Evolutionary conservation across 176 grass and related monocot genomes (phyloP).

Genomic region (Lolium perenne): DNA sequence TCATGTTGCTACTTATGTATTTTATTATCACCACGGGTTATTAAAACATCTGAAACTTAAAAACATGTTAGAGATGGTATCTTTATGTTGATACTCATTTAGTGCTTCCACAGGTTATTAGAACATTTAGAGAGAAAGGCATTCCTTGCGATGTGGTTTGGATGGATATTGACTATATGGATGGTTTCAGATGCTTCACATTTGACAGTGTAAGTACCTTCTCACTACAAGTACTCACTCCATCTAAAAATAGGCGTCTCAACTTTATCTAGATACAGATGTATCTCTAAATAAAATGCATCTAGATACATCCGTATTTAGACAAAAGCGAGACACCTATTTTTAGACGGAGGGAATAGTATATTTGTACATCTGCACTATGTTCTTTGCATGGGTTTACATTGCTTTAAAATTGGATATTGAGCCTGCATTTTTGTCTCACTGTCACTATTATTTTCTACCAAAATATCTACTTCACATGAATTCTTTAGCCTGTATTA

Average conservation of each 20-base stretch:
- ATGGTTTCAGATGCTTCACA: conserved; percentile 94
- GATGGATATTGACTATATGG: conserved; percentile 99
- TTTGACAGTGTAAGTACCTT: conserved; percentile 75
- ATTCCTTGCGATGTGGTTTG: conserved; percentile 98
- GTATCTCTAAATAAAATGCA: too few relatives aligned
- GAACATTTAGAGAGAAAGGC: conserved; percentile 85
- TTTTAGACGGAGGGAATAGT: too few relatives aligned
- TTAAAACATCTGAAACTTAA: neutral
- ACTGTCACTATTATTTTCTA: neutral
- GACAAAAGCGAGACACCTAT: too few relatives aligned
- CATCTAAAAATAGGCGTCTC: too few relatives aligned
- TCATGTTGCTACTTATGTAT: neutral
- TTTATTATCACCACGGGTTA: neutral
- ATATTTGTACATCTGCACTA: neutral
- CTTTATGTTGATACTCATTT: conserved; percentile 27
- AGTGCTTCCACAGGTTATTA: conserved; percentile 64
- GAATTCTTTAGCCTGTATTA: neutral
- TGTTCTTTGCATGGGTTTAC: neutral
- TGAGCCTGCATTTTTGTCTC: neutral
- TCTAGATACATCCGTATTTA: too few relatives aligned
- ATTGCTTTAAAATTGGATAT: neutral
- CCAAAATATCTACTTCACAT: neutral
- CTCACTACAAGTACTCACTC: neutral
- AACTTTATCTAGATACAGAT: too few relatives aligned
- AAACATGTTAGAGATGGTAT: conserved; percentile 29